Evolutionary conservation across 108 stramenopile species (phyloP).

Genomic region (Cyclotella sp.): DNA sequence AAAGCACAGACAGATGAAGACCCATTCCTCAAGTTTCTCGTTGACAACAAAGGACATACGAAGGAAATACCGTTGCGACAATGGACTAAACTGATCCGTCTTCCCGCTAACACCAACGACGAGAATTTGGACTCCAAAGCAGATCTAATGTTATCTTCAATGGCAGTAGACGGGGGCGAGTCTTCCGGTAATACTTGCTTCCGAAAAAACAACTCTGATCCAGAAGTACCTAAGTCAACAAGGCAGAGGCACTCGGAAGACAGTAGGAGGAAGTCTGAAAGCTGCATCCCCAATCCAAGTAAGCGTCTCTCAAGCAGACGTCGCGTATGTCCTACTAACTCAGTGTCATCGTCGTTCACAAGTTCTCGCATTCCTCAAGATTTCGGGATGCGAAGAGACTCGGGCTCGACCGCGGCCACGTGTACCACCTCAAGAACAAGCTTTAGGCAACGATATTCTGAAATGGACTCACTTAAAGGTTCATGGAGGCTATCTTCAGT

Average conservation of each 20-base stretch:
- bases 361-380: background rate
- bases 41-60: slow-evolving; percentile 15
- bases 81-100: slow-evolving; percentile 13
- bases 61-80: slow-evolving; percentile 18
- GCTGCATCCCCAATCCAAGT: background rate
- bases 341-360: background rate
- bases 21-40: slow-evolving; percentile 7
- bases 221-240: background rate
- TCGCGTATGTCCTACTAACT: background rate
- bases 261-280: slow-evolving; percentile 8
- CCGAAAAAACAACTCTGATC: background rate
- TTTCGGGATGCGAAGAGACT: background rate
- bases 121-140: background rate
- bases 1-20: background rate
- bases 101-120: background rate
- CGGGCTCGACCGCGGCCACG: background rate
- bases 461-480: background rate
- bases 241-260: background rate
- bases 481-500: background rate
- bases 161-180: slow-evolving; percentile 4
- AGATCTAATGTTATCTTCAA: slow-evolving; percentile 4
- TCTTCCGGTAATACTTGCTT: background rate
- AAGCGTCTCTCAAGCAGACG: background rate
- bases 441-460: background rate
- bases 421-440: background rate